Conservation (phyloP, 495 filamentous ascomycete genomes). For the Alectoria sarmentosa region DNA sequence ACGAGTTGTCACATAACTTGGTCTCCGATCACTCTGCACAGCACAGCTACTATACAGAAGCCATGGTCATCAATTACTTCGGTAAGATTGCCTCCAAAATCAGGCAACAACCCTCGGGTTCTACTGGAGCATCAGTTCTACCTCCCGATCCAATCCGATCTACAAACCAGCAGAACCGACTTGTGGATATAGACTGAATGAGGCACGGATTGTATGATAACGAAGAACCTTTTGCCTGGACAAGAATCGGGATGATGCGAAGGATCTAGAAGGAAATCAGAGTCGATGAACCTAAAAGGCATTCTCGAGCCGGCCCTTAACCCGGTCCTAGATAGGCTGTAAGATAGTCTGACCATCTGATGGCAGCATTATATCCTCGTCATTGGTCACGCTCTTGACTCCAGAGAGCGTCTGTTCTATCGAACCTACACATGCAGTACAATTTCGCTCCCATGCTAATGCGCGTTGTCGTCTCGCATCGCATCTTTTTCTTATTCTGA, state of each 20-base stretch:
- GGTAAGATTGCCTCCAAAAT: constrained; percentile 41
- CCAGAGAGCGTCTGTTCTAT: not conserved
- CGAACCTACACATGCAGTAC: too few species aligned
- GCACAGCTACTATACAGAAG: constrained; percentile 75
- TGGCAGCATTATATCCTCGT: not conserved
- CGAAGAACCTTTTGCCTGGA: not conserved
- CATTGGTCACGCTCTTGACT: not conserved
- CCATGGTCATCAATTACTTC: constrained; percentile 48
- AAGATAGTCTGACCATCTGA: not conserved
- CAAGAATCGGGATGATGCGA: not conserved
- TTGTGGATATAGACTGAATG: constrained; percentile 5
- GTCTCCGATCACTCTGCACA: constrained; percentile 70
- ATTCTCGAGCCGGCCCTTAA: not conserved
- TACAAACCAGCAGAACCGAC: not conserved
- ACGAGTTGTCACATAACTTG: constrained; percentile 93
- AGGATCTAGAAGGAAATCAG: not conserved
- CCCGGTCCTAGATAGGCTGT: not conserved
- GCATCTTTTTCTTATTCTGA: not conserved
- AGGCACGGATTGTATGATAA: constrained; percentile 2
- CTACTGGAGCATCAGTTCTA: not conserved
- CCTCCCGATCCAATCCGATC: constrained; percentile 13
- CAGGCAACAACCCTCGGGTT: constrained; percentile 16
- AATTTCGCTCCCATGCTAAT: not conserved
- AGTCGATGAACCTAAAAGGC: not conserved
- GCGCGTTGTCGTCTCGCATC: not conserved